These are phyloP conservation scores for Pseudonectria foliicola DNA, from an alignment of 2,329 filamentous ascomycete genomes.

Conservation along the genomic window DNA sequence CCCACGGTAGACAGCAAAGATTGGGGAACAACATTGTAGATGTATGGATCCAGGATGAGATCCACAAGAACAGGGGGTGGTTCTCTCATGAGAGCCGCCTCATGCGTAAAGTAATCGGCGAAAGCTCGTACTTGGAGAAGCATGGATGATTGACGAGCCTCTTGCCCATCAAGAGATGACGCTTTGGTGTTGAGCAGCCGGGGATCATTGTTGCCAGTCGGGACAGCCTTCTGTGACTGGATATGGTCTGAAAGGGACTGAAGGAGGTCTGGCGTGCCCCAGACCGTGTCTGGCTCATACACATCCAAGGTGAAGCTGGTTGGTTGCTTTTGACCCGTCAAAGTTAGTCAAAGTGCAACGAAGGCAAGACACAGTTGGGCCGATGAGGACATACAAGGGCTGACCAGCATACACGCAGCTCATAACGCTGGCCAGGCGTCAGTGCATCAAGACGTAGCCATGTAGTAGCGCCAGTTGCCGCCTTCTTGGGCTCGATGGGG, in stretches of 20 bases:
- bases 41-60: constrained; percentile 76
- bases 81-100: constrained; percentile 65
- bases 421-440: constrained; percentile 69
- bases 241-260: constrained; percentile 59
- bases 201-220: constrained; percentile 10
- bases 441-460: constrained; percentile 76
- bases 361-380: constrained; percentile 1
- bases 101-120: constrained; percentile 77
- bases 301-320: constrained; percentile 68
- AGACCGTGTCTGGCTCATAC: constrained; percentile 53
- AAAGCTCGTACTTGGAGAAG: constrained; percentile 69
- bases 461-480: constrained; percentile 52
- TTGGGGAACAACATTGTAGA: constrained; percentile 70
- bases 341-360: neutral
- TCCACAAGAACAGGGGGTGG: constrained; percentile 73
- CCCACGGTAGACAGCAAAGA: constrained; percentile 66
- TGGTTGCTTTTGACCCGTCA: constrained; percentile 59
- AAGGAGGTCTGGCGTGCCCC: constrained; percentile 55
- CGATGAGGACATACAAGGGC: constrained; percentile 62
- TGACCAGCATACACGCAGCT: constrained; percentile 87
- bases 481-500: constrained; percentile 38
- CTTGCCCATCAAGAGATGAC: constrained; percentile 4
- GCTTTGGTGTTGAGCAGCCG: constrained; percentile 2
- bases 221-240: constrained; percentile 35
- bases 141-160: constrained; percentile 37